These are phyloP conservation scores for Penicillium janthinellum DNA, from an alignment of 2,329 filamentous ascomycete species.

Conservation along the genomic window DNA sequence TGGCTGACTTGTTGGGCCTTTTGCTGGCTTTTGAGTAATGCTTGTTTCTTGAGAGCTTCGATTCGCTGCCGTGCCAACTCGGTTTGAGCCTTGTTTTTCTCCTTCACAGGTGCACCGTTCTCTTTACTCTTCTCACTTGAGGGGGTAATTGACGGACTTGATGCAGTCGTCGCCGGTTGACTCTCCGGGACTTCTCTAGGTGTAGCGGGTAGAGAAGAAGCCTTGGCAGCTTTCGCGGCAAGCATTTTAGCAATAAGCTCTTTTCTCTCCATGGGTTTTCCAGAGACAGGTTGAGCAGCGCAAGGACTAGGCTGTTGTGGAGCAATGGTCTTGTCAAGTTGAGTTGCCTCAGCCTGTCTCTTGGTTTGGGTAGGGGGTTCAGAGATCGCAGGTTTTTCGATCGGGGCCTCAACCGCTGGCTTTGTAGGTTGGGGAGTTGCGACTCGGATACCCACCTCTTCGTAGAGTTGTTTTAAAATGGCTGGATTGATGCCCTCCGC, in stretches of 20 bases:
- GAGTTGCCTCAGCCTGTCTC: not conserved
- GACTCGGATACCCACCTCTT: constrained; percentile 63
- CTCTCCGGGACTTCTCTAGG: constrained; percentile 18
- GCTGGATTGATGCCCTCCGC: constrained; percentile 69
- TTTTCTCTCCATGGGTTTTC: constrained; percentile 65
- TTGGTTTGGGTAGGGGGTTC: not conserved
- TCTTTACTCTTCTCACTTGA: constrained; percentile 24
- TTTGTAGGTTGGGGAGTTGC: constrained; percentile 15
- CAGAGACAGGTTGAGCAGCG: constrained; percentile 10
- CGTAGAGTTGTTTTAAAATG: constrained; percentile 66
- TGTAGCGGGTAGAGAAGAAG: constrained; percentile 20
- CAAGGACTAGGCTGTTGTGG: not conserved
- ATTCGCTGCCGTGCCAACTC: constrained; percentile 77
- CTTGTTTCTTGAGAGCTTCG: constrained; percentile 67
- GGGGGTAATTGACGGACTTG: constrained; percentile 8
- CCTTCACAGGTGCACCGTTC: constrained; percentile 36
- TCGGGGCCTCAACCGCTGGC: constrained; percentile 10
- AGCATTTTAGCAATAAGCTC: constrained; percentile 75
- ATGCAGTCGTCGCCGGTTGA: not conserved
- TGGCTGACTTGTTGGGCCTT: constrained; percentile 22
- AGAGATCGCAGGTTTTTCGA: not conserved
- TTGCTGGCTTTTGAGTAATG: constrained; percentile 44
- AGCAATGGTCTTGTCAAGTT: not conserved
- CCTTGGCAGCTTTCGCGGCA: constrained; percentile 69
- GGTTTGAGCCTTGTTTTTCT: constrained; percentile 66